These are phyloP conservation scores for Pythium scleroteichum DNA, from an alignment of 352 stramenopile species.

Conservation along the genomic window DNA sequence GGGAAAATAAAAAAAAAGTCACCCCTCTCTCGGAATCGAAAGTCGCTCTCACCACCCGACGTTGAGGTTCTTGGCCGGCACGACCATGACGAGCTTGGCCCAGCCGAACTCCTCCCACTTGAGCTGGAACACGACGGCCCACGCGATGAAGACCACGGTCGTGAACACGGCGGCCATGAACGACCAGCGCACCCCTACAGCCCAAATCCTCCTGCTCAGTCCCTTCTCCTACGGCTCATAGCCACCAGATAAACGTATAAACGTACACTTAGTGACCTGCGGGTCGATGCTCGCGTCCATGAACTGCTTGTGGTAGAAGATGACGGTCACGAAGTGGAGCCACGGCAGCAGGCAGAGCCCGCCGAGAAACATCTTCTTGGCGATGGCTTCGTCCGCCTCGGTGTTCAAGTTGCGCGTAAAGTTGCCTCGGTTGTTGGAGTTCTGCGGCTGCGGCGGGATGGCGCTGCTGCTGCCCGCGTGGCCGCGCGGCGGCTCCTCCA, in stretches of 20 bases:
- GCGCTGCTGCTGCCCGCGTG: slow-evolving; percentile 16
- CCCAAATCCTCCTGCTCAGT: no score
- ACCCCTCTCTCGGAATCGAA: neutral
- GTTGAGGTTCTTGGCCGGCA: slow-evolving; percentile 66
- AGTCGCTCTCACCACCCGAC: slow-evolving; percentile 54
- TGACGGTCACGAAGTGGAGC: slow-evolving; percentile 82
- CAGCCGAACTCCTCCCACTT: slow-evolving; percentile 87
- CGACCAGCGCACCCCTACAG: slow-evolving; percentile 72
- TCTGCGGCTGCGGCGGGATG: slow-evolving; percentile 15
- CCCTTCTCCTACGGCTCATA: no score
- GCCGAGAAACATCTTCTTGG: slow-evolving; percentile 85
- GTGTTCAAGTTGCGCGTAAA: slow-evolving; percentile 87
- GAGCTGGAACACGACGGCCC: slow-evolving; percentile 80
- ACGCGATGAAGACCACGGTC: slow-evolving; percentile 73
- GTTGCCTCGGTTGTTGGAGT: slow-evolving; percentile 80
- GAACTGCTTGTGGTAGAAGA: slow-evolving; percentile 84
- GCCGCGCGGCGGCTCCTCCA: slow-evolving; percentile 20
- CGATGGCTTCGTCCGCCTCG: slow-evolving; percentile 69
- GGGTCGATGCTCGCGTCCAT: slow-evolving; percentile 65
- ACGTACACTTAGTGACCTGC: slow-evolving; percentile 76
- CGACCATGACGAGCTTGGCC: slow-evolving; percentile 74
- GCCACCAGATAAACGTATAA: no score
- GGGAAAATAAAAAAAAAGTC: neutral
- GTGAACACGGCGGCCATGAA: slow-evolving; percentile 69
- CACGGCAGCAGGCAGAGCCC: slow-evolving; percentile 72